Base-by-base conservation (phyloP, 352 stramenopile genomes). In the Phytophthora constricta region DNA sequence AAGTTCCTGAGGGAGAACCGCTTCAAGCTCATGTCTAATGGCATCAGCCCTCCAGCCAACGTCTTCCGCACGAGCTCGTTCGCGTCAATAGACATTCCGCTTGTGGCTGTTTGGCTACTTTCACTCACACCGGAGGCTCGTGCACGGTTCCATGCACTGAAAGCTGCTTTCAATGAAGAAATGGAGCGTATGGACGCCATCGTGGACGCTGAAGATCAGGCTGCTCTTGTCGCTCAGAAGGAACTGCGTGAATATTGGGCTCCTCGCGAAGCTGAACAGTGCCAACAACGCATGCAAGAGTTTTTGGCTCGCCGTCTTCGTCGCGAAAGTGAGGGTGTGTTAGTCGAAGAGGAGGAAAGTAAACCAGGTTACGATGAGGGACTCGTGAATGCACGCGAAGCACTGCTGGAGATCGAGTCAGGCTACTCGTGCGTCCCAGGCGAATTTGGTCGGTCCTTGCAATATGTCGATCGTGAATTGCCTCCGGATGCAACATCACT, bases 21-120 rank as follows among this genome's bases (percentile, higher is more conserved):
- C 50, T 98, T 97, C 78, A 97, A 97, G 70, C 86, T 98, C 69
- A 90, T 97, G 74, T 95, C 90, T 17, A 98, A 97, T 52, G 89
- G 91, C 3, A 97, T 98, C 48, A 92, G 95, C 42, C 91, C 91
- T 22, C 92, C 92, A 1, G 84, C 89, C 19, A 93, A 93, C 48
- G 93, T 98, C 57, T 98, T 97, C 72, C 89, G 84, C 45, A 95
- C 86, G 34, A 90, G 76, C 55, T 96, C 88, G 22, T 96, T 93
- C 33, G 89, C 89, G 17, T 96, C 88, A 14, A 95, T 98, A 39
- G 90, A 98, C 62, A 95, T 98, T 37, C 78, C 85, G 14, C 72
- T 98, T 16, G 87, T 97, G 14, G 89, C 92, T 5, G 86, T 97
- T 25, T 98, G 93, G 93, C 74, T 98, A 8, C 63, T 92, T 17